A percentile compares a stretch with the other conserved stretches of the same genome.
Conservation (phyloP, 768 basidiomycete genomes). For the Leucocoprinus birnbaumii region DNA sequence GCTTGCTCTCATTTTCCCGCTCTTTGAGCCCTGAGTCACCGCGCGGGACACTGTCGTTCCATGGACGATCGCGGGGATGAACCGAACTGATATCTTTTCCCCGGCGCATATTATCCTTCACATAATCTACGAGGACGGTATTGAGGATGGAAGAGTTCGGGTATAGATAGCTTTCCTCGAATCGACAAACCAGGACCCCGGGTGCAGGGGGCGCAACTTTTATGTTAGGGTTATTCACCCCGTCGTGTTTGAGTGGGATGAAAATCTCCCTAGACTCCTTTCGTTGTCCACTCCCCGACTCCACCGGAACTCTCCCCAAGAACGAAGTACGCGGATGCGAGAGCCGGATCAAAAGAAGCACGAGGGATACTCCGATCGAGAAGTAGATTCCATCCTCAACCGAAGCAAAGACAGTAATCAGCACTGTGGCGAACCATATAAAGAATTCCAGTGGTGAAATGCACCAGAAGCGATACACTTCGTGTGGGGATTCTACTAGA, state of each 20-base stretch:
- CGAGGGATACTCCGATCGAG: conserved; percentile 77
- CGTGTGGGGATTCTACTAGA: conserved; percentile 80
- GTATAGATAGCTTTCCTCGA: conserved; percentile 88
- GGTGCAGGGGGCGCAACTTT: conserved; percentile 76
- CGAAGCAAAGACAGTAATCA: conserved; percentile 88
- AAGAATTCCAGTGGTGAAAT: conserved; percentile 90
- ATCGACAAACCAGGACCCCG: conserved; percentile 88
- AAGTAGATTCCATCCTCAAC: conserved; percentile 94
- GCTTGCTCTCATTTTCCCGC: conserved; percentile 49
- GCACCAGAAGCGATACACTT: conserved; percentile 89
- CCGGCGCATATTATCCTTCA: conserved; percentile 72
- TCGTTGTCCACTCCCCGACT: conserved; percentile 30
- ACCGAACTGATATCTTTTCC: conserved; percentile 70
- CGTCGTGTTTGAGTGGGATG: conserved; percentile 65
- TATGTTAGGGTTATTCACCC: conserved; percentile 65
- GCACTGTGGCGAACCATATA: conserved; percentile 83
- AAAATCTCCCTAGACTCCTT: conserved; percentile 70
- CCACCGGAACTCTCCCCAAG: conserved; percentile 80
- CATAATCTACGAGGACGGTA: conserved; percentile 73
- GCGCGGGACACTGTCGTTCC: conserved; percentile 90
- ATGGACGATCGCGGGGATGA: conserved; percentile 71
- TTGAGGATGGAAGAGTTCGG: conserved; percentile 75
- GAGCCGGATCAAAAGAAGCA: conserved; percentile 79
- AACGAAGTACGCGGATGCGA: conserved; percentile 89
- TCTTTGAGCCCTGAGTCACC: conserved; percentile 45